Base-by-base conservation (phyloP, 2,329 filamentous ascomycete species). In the Nigrospora oryzae region DNA sequence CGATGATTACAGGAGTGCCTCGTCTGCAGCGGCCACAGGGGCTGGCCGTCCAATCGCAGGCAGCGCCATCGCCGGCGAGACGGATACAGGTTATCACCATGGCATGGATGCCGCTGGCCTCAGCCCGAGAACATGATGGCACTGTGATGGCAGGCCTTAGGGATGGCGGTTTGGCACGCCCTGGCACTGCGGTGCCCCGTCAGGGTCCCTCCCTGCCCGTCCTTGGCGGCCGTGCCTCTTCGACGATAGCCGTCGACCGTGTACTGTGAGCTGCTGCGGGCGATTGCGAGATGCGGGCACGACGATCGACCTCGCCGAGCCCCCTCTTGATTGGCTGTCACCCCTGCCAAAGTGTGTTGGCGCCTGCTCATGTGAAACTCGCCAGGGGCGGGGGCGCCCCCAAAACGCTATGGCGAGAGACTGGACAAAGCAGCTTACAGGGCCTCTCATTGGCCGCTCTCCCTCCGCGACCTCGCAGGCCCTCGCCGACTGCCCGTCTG, bases 301-400 rank as follows among this genome's bases (percentile, higher is more conserved):
- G 30, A 41, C 39, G 31, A 41, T 34, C 39, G 11, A n/a, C 31
- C 23, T 28, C 23, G 23, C 8, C 23, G 23, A 7, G 8, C 23
- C 23, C 23, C 5, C 19, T 11, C 31, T 17, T 44, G 40, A 41
- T 48, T 44, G 46, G 42, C 31, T 37, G 34, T 15, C n/a, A 36
- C 37, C 40, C 39, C 36, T 45, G 44, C 33, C 33, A 14, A 31
- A 44, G 36, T 35, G 37, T 44, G 41, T 34, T 38, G 39, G 46
- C 46, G 46, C 33, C 42, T 44, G 46, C 46, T 48, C 43, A 39
- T 45, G 32, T 48, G 46, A 48, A 48, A 48, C 46, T 48, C 43
- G 43, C 41, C 30, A 40, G 40, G 40, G 30, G 43, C 38, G 43
- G 23, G n/a, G 23, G 23, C 23, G 8, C 10, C 5, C 23, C 23